Conservation (phyloP, 1,139 yeast species). For the Kurtzmaniella quercitrusa region DNA sequence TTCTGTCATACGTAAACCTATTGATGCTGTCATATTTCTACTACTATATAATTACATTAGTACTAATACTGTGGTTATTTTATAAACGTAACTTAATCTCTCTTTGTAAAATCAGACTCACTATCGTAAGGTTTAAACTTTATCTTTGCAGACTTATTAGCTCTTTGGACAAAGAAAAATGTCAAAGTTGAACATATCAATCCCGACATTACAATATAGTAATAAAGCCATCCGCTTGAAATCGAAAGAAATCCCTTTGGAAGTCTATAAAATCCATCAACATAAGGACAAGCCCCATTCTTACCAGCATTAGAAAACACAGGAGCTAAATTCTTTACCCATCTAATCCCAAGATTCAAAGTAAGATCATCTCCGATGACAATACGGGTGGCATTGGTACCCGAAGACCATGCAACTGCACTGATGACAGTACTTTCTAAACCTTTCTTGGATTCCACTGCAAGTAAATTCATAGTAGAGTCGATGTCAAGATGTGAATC, state of each 20-base stretch:
- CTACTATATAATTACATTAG: too few relatives aligned
- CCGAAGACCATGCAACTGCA: slow-evolving; percentile 60
- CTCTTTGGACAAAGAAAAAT: background rate
- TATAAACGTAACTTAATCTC: too few relatives aligned
- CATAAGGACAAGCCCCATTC: slow-evolving; percentile 27
- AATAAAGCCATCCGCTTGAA: slow-evolving; percentile 3
- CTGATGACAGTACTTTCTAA: slow-evolving; percentile 43
- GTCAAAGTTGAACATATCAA: background rate
- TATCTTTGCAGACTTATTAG: slow-evolving; percentile 10
- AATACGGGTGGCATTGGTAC: slow-evolving; percentile 55
- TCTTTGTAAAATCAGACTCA: slow-evolving; percentile 24
- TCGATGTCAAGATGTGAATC: slow-evolving; percentile 72
- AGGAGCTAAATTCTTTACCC: slow-evolving; percentile 40
- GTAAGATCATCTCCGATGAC: slow-evolving; percentile 65
- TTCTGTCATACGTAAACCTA: too few relatives aligned
- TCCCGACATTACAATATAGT: background rate
- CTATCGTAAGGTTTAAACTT: slow-evolving; percentile 22
- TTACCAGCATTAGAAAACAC: slow-evolving; percentile 14
- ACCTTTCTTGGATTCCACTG: slow-evolving; percentile 29
- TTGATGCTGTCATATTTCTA: too few relatives aligned
- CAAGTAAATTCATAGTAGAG: slow-evolving; percentile 50
- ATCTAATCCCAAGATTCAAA: slow-evolving; percentile 53
- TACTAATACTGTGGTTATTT: too few relatives aligned
- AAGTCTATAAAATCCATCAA: slow-evolving; percentile 41
- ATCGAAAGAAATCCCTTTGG: slow-evolving; percentile 16